Evolutionary conservation across 345 rosid genomes (phyloP), one percentile per base, ranked within the genome.

Genomic region (Cardamine occulta): DNA sequence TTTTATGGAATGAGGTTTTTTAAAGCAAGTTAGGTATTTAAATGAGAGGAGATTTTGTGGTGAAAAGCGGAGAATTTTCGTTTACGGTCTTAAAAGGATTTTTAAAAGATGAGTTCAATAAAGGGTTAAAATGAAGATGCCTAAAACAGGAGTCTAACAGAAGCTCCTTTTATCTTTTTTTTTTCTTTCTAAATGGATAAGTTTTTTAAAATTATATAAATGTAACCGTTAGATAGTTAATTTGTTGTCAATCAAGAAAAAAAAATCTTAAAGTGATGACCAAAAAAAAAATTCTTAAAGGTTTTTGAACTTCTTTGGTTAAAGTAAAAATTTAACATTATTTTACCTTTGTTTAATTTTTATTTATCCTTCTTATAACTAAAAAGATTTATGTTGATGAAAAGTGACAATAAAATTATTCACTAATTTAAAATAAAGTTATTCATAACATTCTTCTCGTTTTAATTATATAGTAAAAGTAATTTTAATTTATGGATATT

Each of bases 1-100:
- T 67, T 67, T 58, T 48, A 39, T 52, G 63, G 69, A 76, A 63
- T 53, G 14, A 6, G 19, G 13, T 0, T 39, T 68, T 21, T 61
- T 15, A 37, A 66, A 51, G 48, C 13, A 32, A 17, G 21, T 72
- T 63, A 37, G 2, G 73, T 77, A 29, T 71, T 18, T 72, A 78
- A 71, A 29, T 2, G 73, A 47, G 72, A 4, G 23, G 47, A 70
- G 65, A 47, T 6, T 61, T 61, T 54, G 29, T 8, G 44, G 12
- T 6, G 56, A 12, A 15, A 72, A 59, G 52, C 39, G 28, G 15
- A 39, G 52, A 26, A 37, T 61, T 8, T 6, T 29, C 18, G 28
- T 72, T 35, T 23, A 34, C 8, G 23, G 66, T 23, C 23, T 31
- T 12, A 6, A 31, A 34, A 34, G 10, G 8, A 44, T 18, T 58